Base-by-base conservation (phyloP, 1,139 yeast genomes). In the Torulaspora pretoriensis region DNA sequence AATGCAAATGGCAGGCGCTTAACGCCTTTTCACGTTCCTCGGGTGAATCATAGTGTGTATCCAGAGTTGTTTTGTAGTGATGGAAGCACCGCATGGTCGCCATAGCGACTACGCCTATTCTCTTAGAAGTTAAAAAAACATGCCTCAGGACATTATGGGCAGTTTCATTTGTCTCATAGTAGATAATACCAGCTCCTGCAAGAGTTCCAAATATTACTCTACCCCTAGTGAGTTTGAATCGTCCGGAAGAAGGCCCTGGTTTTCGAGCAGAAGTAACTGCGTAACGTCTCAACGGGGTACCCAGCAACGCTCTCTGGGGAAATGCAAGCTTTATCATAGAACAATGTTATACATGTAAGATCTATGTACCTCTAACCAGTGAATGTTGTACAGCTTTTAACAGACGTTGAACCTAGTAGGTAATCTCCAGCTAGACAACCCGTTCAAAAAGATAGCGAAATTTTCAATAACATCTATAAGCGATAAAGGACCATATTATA, bases 21-120 rank as follows among this genome's bases (percentile, higher is more conserved):
- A 90, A 65, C 0, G 83, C 92, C 8, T 61, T 55, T 2, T 66
- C 59, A 38, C 83, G 73, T 7, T 75, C 82, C n/a, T 74, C 76
- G 1, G 70, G 72, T 6, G 71, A 56, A 2, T 61, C 69, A 55
- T 71, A 82, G 8, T 73, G 70, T 8, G 59, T 67, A 14, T 70
- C 72, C 33, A 90, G 69, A 0, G 80, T 73, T 40, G 71, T 72
- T 48, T 82, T 73, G 65, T 92, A 92, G 31, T 81, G 67, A 43
- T 71, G 69, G 57, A 84, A 79, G 61, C 92, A 84, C 50, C 78
- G 68, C 10, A 72, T 51, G 2, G 87, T 80, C 3, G 92, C 89
- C 7, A 73, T 64, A 0, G 82, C 68, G 1, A 83, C 92, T 7
- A 81, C 80, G 3, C 80, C 74, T 0, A 80, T 78, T 48, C 95